A percentile compares a stretch with the other conserved stretches of the same genome.
Evolutionary conservation across 768 basidiomycete genomes (phyloP).

Genomic region (Tricholoma bakamatsutake): DNA sequence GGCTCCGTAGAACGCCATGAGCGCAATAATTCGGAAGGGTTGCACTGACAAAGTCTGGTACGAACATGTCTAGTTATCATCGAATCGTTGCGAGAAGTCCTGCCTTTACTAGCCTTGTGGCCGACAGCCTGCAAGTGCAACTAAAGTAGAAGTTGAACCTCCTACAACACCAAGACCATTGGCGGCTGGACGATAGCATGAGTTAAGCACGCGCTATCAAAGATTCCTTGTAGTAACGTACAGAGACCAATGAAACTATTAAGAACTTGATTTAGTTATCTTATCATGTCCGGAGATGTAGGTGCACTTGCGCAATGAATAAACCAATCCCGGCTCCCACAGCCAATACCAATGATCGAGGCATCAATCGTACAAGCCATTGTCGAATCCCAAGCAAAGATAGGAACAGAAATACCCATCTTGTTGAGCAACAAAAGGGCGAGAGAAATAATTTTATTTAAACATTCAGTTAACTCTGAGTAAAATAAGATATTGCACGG

Average conservation of each 20-base stretch:
- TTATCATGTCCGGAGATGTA: background rate
- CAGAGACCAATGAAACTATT: constrained; percentile 72
- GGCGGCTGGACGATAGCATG: constrained; percentile 34
- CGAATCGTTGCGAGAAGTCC: background rate
- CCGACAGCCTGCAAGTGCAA: constrained; percentile 73
- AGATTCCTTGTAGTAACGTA: constrained; percentile 21
- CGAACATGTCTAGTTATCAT: background rate
- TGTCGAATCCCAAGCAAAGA: constrained; percentile 81
- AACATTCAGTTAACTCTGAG: background rate
- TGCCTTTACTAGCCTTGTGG: constrained; percentile 33
- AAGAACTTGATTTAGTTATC: constrained; percentile 6
- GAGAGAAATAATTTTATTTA: no score
- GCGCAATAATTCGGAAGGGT: constrained; percentile 56
- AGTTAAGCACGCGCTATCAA: background rate
- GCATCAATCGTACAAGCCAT: constrained; percentile 86
- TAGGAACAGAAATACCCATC: constrained; percentile 77
- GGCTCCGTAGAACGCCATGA: constrained; percentile 58
- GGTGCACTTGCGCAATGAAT: constrained; percentile 66
- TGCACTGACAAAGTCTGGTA: constrained; percentile 35
- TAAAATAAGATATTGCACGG: background rate
- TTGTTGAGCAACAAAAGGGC: constrained; percentile 19
- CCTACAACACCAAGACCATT: constrained; percentile 72
- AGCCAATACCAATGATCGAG: constrained; percentile 77
- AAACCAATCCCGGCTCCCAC: constrained; percentile 85
- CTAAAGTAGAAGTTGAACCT: constrained; percentile 63